Percentiles rank a stretch among this genome's conserved stretches.
Evolutionary conservation across 768 basidiomycete genomes (phyloP).

Genomic region (Suillus variegatus): DNA sequence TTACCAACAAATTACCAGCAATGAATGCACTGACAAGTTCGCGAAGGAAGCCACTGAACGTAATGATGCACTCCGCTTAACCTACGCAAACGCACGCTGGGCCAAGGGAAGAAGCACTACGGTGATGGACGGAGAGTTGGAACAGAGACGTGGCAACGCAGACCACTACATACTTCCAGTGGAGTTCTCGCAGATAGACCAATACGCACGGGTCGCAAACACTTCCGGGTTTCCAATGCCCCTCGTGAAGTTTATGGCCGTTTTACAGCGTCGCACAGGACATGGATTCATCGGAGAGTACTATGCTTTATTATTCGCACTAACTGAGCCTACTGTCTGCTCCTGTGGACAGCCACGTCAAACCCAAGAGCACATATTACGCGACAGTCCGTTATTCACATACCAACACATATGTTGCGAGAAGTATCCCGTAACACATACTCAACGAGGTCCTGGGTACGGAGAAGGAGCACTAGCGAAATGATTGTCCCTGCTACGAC

Average conservation of each 20-base stretch:
- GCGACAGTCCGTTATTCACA: no score
- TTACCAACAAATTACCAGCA: no score
- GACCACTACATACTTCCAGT: no score
- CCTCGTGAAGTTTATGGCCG: background rate
- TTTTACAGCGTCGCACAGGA: background rate
- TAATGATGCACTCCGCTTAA: background rate
- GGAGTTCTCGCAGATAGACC: no score
- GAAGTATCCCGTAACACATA: no score
- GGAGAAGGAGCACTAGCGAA: no score
- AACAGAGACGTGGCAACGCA: background rate
- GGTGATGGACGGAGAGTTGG: background rate
- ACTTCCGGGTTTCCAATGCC: no score
- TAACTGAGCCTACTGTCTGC: background rate
- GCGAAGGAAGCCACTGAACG: background rate
- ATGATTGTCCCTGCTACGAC: no score
- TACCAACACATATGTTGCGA: no score
- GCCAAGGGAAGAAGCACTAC: background rate
- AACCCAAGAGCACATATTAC: background rate
- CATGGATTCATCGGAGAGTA: background rate
- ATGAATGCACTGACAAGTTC: constrained; percentile 23
- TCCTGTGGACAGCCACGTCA: background rate
- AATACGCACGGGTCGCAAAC: no score
- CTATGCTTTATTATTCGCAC: background rate
- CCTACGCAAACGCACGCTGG: background rate
- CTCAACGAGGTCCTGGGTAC: no score